Evolutionary conservation across 371 early-diverging fungal species (phyloP).

Genomic region (Haplosporangium sp.): DNA sequence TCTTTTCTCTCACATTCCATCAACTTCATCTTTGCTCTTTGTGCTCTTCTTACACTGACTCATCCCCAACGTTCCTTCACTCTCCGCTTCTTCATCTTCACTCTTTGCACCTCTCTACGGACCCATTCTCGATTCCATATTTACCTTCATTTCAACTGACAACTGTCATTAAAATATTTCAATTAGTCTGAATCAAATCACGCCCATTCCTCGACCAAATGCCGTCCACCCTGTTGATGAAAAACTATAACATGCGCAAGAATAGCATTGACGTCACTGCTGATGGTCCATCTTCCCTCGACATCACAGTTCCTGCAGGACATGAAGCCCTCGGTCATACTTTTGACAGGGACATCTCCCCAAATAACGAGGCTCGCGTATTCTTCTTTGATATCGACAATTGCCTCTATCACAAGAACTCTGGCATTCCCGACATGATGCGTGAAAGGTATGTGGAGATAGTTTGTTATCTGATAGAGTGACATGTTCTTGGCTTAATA

Average conservation of each 20-base stretch:
- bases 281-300: slow-evolving; percentile 20
- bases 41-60: too few species aligned
- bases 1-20: too few species aligned
- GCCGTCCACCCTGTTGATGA: not conserved
- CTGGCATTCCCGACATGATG: slow-evolving; percentile 74
- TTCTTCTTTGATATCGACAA: slow-evolving; percentile 91
- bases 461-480: not conserved
- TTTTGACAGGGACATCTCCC: slow-evolving; percentile 38
- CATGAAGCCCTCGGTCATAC: slow-evolving; percentile 18
- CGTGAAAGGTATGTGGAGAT: slow-evolving; percentile 58
- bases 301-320: slow-evolving; percentile 8
- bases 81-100: too few species aligned
- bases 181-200: too few species aligned
- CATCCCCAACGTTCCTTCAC: too few species aligned
- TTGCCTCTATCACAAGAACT: slow-evolving; percentile 75
- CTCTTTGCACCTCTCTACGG: too few species aligned
- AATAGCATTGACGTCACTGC: not conserved
- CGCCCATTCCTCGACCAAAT: not conserved
- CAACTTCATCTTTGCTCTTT: too few species aligned
- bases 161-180: too few species aligned
- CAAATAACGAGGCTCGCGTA: slow-evolving; percentile 60
- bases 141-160: too few species aligned
- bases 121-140: too few species aligned
- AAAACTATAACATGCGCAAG: not conserved
- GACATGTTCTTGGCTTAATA: not conserved